Evolutionary conservation across 345 rosid genomes (phyloP).

Genomic region (Conringia planisiliqua): DNA sequence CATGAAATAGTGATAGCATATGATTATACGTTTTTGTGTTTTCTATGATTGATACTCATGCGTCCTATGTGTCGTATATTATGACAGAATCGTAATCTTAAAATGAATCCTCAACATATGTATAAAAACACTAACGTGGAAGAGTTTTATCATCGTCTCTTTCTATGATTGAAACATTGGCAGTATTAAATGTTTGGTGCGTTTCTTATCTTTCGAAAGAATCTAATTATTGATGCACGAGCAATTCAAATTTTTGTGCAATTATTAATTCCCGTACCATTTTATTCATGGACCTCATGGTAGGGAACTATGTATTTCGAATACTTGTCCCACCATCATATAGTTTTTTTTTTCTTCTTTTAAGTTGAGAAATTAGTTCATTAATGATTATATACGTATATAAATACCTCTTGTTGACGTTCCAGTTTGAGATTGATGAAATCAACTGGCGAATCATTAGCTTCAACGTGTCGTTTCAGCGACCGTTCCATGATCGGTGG

Average conservation of each 20-base stretch:
- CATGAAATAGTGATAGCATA: conserved; percentile 1
- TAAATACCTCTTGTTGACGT: conserved; percentile 57
- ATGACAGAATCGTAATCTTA: conserved; percentile 24
- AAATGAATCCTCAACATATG: conserved; percentile 4
- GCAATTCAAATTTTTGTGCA: conserved; percentile 18
- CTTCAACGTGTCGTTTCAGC: conserved; percentile 44
- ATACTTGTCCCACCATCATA: not conserved
- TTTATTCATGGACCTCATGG: conserved; percentile 12
- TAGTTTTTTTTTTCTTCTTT: too few relatives aligned
- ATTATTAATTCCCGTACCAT: conserved; percentile 14
- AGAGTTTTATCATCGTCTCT: conserved; percentile 8
- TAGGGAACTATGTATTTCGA: not conserved
- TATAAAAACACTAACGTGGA: not conserved
- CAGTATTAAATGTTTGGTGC: conserved; percentile 2
- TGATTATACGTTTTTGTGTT: conserved; percentile 9
- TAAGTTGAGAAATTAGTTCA: not conserved
- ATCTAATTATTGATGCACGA: conserved; percentile 30
- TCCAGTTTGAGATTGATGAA: conserved; percentile 41
- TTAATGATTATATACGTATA: too few relatives aligned
- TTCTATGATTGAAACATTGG: conserved; percentile 16
- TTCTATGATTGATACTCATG: conserved; percentile 23
- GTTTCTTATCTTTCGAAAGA: conserved; percentile 18
- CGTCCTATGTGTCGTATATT: conserved; percentile 20
- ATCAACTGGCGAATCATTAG: conserved; percentile 40
- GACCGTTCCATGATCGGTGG: conserved; percentile 62